Evolutionary conservation across 2,329 filamentous ascomycete genomes (phyloP), one percentile per base, ranked within the genome.

Genomic region (Orbilia blumenaviensis): DNA sequence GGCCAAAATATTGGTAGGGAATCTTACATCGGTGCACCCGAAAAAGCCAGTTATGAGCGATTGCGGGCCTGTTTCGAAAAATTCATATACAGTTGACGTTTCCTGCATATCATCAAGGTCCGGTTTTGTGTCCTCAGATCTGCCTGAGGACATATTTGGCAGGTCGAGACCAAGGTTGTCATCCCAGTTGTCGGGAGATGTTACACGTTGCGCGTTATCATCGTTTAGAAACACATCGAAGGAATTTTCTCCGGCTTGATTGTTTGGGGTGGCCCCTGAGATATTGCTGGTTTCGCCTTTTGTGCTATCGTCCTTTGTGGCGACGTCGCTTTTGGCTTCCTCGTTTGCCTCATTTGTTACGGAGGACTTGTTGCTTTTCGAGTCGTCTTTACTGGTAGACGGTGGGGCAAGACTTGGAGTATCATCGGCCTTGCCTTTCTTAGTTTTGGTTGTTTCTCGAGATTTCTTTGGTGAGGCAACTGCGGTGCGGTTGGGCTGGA

Each of bases 41-140:
- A 76, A 76, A 29, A 76, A 76, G 2, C 72, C 72, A n/a, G 72
- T 76, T 23, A 76, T 69, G 3, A 76, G 29, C 16, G 34, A 18
- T 34, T 34, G 29, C 12, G 58, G 41, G 9, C 56, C 64, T 29
- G 50, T 76, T n/a, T 76, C 42, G 41, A 76, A 76, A 38, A 76
- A 76, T 3, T 76, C 72, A 38, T 76, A 76, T 25, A 29, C 29
- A 2, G 60, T 32, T 2, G 64, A 54, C 44, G 41, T n/a, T 16
- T 68, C 71, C 14, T 42, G 10, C 6, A 7, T n/a, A 54, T 75
- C 71, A 18, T 69, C 72, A n/a, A 21, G 8, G 12, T 76, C 46
- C n/a, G 41, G 27, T 14, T 69, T 60, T 18, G 38, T 46, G 38
- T 69, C 58, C 12, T 68, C 63, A 14, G 60, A 69, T 34, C 58